Conservation (phyloP, 108 stramenopile genomes). For the Poteriospumella lacustris region DNA sequence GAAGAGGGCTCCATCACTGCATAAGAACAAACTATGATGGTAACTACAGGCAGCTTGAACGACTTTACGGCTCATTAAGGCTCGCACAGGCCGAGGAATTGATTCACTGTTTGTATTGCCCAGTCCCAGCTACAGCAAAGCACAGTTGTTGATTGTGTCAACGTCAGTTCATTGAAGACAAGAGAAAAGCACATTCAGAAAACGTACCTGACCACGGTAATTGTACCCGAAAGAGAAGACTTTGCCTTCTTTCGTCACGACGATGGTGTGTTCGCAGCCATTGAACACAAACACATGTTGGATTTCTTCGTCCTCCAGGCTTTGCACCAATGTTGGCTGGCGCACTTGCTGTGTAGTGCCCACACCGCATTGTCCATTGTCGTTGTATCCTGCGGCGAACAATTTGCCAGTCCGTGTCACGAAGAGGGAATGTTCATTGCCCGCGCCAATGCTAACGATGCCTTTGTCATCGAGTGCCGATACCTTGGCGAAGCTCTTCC, state of each 20-base stretch:
- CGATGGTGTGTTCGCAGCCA: constrained; percentile 58
- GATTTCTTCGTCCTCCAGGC: constrained; percentile 34
- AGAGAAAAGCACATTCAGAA: neutral
- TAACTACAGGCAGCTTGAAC: constrained; percentile 46
- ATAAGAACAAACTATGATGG: constrained; percentile 51
- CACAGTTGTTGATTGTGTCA: neutral
- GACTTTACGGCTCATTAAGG: neutral
- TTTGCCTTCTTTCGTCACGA: constrained; percentile 41
- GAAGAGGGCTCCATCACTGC: constrained; percentile 45
- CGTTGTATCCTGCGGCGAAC: constrained; percentile 57
- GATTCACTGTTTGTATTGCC: constrained; percentile 34
- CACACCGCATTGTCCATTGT: constrained; percentile 60
- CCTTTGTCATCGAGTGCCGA: constrained; percentile 34
- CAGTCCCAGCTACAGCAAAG: constrained; percentile 17
- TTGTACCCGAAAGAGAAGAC: constrained; percentile 56
- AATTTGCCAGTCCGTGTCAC: constrained; percentile 44
- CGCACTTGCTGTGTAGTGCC: constrained; percentile 50
- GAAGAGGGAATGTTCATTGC: constrained; percentile 59
- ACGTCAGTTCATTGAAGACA: neutral
- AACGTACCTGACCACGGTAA: constrained; percentile 52
- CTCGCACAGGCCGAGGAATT: constrained; percentile 36
- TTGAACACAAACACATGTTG: constrained; percentile 53
- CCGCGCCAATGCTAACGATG: constrained; percentile 54
- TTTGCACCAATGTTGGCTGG: constrained; percentile 33
- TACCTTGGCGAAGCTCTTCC: constrained; percentile 42